Percentiles rank a stretch among this genome's conserved stretches.
phyloP scores from a whole-genome alignment of 2,329 filamentous ascomycete species.

The Fusarium sp. region DNA sequence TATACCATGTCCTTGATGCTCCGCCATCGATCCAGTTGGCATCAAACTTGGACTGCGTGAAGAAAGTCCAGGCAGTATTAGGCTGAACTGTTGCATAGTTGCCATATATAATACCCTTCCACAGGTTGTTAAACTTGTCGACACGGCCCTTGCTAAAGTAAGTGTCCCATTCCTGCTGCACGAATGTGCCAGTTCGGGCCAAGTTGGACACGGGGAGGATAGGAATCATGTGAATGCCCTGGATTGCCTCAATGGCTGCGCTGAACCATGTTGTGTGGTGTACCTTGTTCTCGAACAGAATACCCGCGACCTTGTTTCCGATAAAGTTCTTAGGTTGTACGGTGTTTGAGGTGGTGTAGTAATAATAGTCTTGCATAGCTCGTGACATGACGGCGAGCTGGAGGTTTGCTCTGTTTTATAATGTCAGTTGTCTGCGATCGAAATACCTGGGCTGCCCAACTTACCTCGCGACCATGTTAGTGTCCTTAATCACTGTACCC shows the following conservation, averaged over 20 bases:
- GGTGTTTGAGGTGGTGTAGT: conserved; percentile 76
- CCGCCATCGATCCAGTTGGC: conserved; percentile 81
- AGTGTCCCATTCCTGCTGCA: conserved; percentile 82
- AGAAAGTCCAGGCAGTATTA: conserved; percentile 76
- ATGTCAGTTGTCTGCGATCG: conserved; percentile 1
- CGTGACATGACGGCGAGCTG: conserved; percentile 84
- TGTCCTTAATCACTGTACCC: conserved; percentile 81
- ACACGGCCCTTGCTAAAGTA: conserved; percentile 78
- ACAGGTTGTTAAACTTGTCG: conserved; percentile 75
- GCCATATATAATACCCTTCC: conserved; percentile 86
- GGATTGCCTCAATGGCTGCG: conserved; percentile 74
- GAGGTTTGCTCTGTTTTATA: conserved; percentile 70
- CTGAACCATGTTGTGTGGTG: conserved; percentile 95
- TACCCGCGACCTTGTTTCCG: conserved; percentile 77
- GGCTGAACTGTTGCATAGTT: conserved; percentile 85
- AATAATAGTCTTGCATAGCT: conserved; percentile 81
- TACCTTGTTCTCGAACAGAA: conserved; percentile 93
- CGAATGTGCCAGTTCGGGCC: conserved; percentile 75
- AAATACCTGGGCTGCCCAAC: conserved; percentile 10
- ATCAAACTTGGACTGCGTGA: conserved; percentile 73
- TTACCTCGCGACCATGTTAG: conserved; percentile 79
- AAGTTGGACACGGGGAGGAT: conserved; percentile 75
- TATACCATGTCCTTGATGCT: conserved; percentile 84
- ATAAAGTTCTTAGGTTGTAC: conserved; percentile 80
- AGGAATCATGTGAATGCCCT: conserved; percentile 87